A percentile compares a stretch with the other conserved stretches of the same genome.
Conservation (phyloP, 2,329 filamentous ascomycete genomes). For the Dichotomopilus funicola region DNA sequence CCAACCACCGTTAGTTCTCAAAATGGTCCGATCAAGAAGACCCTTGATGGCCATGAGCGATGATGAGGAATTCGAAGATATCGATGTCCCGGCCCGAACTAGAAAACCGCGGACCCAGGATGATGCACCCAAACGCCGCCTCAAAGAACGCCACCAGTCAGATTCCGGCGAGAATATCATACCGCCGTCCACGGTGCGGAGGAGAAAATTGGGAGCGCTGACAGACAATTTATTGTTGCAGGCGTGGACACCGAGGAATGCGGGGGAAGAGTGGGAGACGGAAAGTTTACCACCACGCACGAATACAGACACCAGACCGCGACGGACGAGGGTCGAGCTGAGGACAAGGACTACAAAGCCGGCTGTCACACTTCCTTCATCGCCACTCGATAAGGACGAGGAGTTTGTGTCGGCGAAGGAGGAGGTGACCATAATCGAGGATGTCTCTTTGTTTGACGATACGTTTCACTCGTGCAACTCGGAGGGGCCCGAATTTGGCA, state of each 20-base stretch:
- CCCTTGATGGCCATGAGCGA: constrained; percentile 9
- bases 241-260: constrained; percentile 20
- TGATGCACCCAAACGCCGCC: not conserved
- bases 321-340: constrained; percentile 16
- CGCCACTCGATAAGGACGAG: constrained; percentile 13
- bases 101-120: not conserved
- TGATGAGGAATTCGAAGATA: constrained; percentile 21
- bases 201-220: constrained; percentile 22
- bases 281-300: no score
- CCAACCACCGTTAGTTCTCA: not conserved
- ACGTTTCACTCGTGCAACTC: constrained; percentile 14
- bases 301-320: constrained; percentile 1
- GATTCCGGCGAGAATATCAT: constrained; percentile 8
- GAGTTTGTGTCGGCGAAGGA: constrained; percentile 20
- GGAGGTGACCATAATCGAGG: constrained; percentile 21
- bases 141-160: not conserved
- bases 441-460: constrained; percentile 18
- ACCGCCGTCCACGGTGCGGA: constrained; percentile 11
- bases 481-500: constrained; percentile 11
- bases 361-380: not conserved
- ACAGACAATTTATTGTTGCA: constrained; percentile 19
- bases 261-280: not conserved
- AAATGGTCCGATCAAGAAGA: constrained; percentile 15
- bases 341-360: constrained; percentile 16
- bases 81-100: constrained; percentile 5